Evolutionary conservation across 306 rosid genomes (phyloP).

Genomic region (Inga leiocalycina): DNA sequence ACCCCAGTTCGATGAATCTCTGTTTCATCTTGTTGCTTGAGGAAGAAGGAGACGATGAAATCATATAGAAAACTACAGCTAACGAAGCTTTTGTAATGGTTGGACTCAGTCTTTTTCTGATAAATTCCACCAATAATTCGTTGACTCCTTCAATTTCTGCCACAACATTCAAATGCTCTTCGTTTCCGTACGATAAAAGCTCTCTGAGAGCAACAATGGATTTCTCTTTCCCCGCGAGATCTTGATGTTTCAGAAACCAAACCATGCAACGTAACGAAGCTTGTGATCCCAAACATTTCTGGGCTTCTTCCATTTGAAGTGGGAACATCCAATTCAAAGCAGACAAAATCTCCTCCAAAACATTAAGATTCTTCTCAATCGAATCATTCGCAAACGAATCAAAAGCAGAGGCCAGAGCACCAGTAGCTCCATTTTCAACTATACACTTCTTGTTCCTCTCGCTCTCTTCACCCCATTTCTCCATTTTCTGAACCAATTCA

Average conservation of each 20-base stretch:
- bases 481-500: constrained; percentile 44
- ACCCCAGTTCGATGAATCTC: constrained; percentile 48
- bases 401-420: constrained; percentile 53
- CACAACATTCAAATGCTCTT: constrained; percentile 41
- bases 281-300: constrained; percentile 45
- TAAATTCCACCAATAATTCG: constrained; percentile 50
- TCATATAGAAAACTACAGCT: constrained; percentile 42
- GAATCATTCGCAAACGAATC: constrained; percentile 53
- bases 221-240: constrained; percentile 52
- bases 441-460: constrained; percentile 58
- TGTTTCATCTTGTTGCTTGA: constrained; percentile 35
- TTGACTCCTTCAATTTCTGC: constrained; percentile 50
- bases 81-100: constrained; percentile 59
- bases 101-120: constrained; percentile 49
- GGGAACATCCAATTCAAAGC: constrained; percentile 73
- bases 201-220: constrained; percentile 54
- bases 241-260: constrained; percentile 57
- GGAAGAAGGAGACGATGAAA: constrained; percentile 40
- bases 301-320: constrained; percentile 56
- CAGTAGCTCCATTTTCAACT: constrained; percentile 54
- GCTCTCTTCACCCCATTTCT: constrained; percentile 58
- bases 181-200: constrained; percentile 58
- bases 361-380: constrained; percentile 33
- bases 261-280: constrained; percentile 67
- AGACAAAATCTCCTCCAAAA: constrained; percentile 58